Evolutionary conservation across 2,329 filamentous ascomycete genomes (phyloP), one percentile per base, ranked within the genome.

Genomic region (Curvularia hawaiiensis): DNA sequence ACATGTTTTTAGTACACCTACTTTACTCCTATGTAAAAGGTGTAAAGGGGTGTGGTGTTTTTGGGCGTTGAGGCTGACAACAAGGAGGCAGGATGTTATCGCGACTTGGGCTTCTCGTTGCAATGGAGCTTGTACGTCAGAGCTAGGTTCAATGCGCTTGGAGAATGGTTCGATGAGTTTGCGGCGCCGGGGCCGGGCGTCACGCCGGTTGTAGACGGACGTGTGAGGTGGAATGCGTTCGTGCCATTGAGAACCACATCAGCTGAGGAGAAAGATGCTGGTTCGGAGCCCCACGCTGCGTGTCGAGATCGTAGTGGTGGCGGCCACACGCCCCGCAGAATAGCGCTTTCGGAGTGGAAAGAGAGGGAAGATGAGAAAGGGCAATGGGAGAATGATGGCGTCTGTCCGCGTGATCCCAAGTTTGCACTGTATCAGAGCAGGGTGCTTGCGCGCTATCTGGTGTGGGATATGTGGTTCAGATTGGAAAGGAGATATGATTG

Each of bases 91-190:
- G 64, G 66, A 24, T 56, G 52, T 3, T 67, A 64, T 28, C 52
- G 56, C n/a, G 62, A 58, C 50, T 54, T 54, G 7, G 65, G 64
- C 2, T 66, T 66, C 51, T 50, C 43, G 2, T 49, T 59, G n/a
- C 52, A 57, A 11, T 66, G 61, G 61, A 57, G 47, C 6, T 28
- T 57, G 1, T 67, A 67, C 30, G 60, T 63, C 14, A 45, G 48
- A 16, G 54, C 52, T 1, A 1, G 39, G 1, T 56, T 67, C 10
- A 49, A 49, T 43, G 46, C 56, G 18, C 59, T 48, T 11, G 64
- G 66, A 0, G 39, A 58, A 24, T 68, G 66, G 64, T 46, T 56
- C 18, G 63, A 68, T 4, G 52, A 53, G 3, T 65, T 54, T 45
- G 66, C 63, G 3, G 49, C 58, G 2, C 40, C 44, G 0, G 52